Evolutionary conservation across 176 grass and related monocot species (phyloP).

Genomic region (Bromus sterilis): DNA sequence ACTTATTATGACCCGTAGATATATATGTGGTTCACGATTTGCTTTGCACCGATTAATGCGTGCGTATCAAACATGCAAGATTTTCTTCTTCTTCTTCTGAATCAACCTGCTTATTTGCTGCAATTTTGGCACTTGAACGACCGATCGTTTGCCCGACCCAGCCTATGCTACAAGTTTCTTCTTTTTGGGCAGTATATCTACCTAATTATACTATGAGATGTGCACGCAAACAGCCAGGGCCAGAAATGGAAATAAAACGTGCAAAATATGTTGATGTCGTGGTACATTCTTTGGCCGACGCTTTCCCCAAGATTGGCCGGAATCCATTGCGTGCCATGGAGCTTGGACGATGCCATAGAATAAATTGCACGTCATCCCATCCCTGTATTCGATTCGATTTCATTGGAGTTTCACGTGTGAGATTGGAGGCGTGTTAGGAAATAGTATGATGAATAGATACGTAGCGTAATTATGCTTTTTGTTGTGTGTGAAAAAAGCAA

Average conservation of each 20-base stretch:
- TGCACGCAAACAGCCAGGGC: not conserved
- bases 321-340: slow-evolving; percentile 16
- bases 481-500: too few species aligned
- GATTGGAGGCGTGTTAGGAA: too few species aligned
- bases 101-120: too few species aligned
- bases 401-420: too few species aligned
- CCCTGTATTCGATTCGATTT: not conserved
- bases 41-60: not conserved
- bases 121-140: too few species aligned
- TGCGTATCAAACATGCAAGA: not conserved
- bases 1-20: not conserved
- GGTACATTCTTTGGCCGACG: not conserved
- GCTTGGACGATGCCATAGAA: slow-evolving; percentile 8
- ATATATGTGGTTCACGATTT: not conserved
- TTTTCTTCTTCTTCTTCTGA: too few species aligned
- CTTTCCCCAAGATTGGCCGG: not conserved
- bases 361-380: slow-evolving; percentile 23
- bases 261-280: not conserved
- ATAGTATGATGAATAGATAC: too few species aligned
- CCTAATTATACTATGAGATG: not conserved
- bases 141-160: not conserved
- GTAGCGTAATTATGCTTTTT: too few species aligned
- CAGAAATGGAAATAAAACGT: not conserved
- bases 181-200: too few species aligned
- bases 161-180: too few species aligned